phyloP scores from a whole-genome alignment of 306 rosid genomes.

The Amphicarpaea edgeworthii region DNA sequence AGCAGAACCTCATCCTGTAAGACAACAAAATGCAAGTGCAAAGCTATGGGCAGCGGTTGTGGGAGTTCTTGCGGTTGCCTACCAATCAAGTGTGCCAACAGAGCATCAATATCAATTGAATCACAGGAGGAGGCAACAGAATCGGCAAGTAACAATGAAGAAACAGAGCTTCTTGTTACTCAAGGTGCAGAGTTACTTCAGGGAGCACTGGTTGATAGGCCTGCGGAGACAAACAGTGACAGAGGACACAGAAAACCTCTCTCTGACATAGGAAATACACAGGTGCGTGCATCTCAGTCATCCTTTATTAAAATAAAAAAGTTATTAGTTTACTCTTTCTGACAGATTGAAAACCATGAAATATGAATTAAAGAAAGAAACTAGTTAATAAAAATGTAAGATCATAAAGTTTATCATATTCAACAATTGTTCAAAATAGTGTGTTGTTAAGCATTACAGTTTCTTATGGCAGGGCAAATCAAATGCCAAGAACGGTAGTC shows the following conservation, averaged over 20 bases:
- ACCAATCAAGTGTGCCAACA: slow-evolving; percentile 66
- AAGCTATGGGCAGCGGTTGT: slow-evolving; percentile 58
- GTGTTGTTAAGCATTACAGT: slow-evolving; percentile 1
- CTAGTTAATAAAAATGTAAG: too few species aligned
- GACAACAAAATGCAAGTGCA: slow-evolving; percentile 77
- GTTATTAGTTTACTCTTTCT: too few species aligned
- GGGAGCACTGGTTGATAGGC: slow-evolving; percentile 68
- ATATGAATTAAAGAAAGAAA: too few species aligned
- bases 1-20: slow-evolving; percentile 73
- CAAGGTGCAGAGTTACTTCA: slow-evolving; percentile 86
- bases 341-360: too few species aligned
- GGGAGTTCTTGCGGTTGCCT: slow-evolving; percentile 72
- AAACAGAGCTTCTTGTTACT: slow-evolving; percentile 64
- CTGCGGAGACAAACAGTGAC: slow-evolving; percentile 53
- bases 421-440: too few species aligned
- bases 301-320: too few species aligned
- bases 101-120: slow-evolving; percentile 48
- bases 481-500: slow-evolving; percentile 63
- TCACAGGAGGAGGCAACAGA: slow-evolving; percentile 37
- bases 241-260: slow-evolving; percentile 67
- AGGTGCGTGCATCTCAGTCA: slow-evolving; percentile 48
- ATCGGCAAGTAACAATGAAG: slow-evolving; percentile 45
- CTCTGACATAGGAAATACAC: slow-evolving; percentile 81
- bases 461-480: slow-evolving; percentile 62
- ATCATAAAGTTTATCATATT: too few species aligned